Conservation (phyloP, 2,329 filamentous ascomycete species). For the Sarocladium oryzae region DNA sequence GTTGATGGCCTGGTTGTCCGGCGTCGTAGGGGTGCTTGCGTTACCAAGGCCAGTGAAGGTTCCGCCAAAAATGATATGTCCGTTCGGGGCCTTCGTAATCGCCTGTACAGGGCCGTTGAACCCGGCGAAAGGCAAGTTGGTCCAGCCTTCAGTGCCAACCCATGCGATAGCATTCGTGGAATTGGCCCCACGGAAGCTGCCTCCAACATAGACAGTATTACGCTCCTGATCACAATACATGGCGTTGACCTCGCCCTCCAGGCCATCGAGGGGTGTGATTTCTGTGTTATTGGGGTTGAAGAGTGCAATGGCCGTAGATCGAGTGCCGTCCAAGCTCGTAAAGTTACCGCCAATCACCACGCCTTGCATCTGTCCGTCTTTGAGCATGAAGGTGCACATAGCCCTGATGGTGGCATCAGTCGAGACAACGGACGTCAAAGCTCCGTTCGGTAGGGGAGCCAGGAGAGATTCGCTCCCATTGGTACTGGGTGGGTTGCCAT, state of each 20-base stretch:
- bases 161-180: conserved; percentile 89
- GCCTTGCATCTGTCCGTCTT: conserved; percentile 61
- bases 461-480: conserved; percentile 81
- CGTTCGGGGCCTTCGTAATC: conserved; percentile 72
- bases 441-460: conserved; percentile 76
- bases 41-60: conserved; percentile 86
- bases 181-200: conserved; percentile 71
- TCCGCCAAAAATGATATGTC: conserved; percentile 87
- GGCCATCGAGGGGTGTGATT: conserved; percentile 69
- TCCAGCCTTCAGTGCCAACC: conserved; percentile 62
- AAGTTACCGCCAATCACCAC: conserved; percentile 93
- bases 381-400: conserved; percentile 73
- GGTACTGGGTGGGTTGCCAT: conserved; percentile 55
- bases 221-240: conserved; percentile 74
- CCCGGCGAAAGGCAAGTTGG: conserved; percentile 79
- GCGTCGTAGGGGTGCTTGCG: conserved; percentile 57
- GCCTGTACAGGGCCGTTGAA: conserved; percentile 90
- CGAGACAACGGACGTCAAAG: conserved; percentile 65
- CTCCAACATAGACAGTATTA: conserved; percentile 84
- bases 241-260: conserved; percentile 76
- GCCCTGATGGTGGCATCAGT: conserved; percentile 80
- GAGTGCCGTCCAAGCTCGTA: conserved; percentile 72
- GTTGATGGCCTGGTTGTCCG: conserved; percentile 76
- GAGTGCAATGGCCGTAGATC: conserved; percentile 73
- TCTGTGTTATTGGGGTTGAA: conserved; percentile 67